Evolutionary conservation across 2,329 filamentous ascomycete species (phyloP).

Genomic region (Drechslera avenae): DNA sequence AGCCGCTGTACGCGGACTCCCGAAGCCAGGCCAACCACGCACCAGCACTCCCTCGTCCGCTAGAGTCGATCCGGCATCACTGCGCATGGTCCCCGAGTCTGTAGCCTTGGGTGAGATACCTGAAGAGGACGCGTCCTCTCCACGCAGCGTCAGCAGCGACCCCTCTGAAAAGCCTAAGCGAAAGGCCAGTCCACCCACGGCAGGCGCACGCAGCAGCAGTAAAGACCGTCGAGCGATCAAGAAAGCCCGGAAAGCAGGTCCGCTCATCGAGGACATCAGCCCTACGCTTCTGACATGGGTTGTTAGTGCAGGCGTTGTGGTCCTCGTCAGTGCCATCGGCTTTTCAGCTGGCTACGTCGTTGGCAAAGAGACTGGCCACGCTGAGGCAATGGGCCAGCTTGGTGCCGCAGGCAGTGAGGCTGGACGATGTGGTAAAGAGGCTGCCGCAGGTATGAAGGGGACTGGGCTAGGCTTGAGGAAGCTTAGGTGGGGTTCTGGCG

Average conservation of each 20-base stretch:
- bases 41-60: conserved; percentile 41
- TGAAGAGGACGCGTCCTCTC: conserved; percentile 35
- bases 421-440: conserved; percentile 43
- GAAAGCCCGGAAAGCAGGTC: conserved; percentile 48
- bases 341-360: conserved; percentile 69
- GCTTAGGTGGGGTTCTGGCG: conserved; percentile 38
- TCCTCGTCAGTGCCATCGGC: conserved; percentile 67
- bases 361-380: conserved; percentile 62
- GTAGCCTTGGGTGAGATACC: conserved; percentile 57
- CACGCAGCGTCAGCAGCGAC: conserved; percentile 33
- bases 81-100: conserved; percentile 66
- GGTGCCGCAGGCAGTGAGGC: conserved; percentile 36
- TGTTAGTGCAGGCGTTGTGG: conserved; percentile 67
- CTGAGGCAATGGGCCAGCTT: conserved; percentile 52
- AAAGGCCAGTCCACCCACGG: conserved; percentile 46
- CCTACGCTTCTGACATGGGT: conserved; percentile 70
- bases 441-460: conserved; percentile 30
- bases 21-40: conserved; percentile 60
- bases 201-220: conserved; percentile 47
- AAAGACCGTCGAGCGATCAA: conserved; percentile 53
- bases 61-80: conserved; percentile 57
- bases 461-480: conserved; percentile 40
- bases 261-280: conserved; percentile 52
- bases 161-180: conserved; percentile 52
- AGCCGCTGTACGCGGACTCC: conserved; percentile 81